phyloP scores from a whole-genome alignment of 75 land plant species.

The Pinus albicaulis region DNA sequence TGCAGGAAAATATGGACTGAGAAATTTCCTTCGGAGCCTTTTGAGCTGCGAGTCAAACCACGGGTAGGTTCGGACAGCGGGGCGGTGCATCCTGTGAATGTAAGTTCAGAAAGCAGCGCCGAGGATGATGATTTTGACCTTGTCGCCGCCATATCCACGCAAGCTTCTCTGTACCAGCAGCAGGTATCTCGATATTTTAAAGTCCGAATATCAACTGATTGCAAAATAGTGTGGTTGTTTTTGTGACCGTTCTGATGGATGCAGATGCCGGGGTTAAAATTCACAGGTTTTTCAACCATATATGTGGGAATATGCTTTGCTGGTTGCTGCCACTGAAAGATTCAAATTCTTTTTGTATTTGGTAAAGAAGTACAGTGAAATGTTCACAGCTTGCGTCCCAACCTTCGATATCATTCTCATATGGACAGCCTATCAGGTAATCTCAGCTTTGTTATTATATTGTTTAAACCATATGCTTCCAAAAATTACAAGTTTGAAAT shows the following conservation, averaged over 20 bases:
- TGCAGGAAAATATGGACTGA: slow-evolving; percentile 63
- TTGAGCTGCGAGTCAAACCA: slow-evolving; percentile 41
- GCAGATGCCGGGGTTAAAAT: too few relatives aligned
- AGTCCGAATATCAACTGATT: too few relatives aligned
- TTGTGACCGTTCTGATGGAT: too few relatives aligned
- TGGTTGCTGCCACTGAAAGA: slow-evolving; percentile 62
- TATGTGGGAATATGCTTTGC: slow-evolving; percentile 54
- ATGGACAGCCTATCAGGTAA: slow-evolving; percentile 80
- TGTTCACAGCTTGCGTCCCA: slow-evolving; percentile 40
- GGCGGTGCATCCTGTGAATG: neutral
- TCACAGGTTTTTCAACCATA: slow-evolving; percentile 22
- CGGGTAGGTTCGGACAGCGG: slow-evolving; percentile 10
- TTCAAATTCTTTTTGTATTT: slow-evolving; percentile 68
- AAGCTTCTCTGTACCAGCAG: slow-evolving; percentile 32
- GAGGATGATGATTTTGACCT: slow-evolving; percentile 15
- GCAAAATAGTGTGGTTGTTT: too few relatives aligned
- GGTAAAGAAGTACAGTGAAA: slow-evolving; percentile 26
- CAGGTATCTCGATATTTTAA: neutral
- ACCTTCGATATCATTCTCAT: slow-evolving; percentile 79
- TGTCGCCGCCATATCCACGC: slow-evolving; percentile 24
- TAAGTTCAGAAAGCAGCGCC: neutral
- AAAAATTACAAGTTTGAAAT: too few relatives aligned
- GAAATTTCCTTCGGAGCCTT: slow-evolving; percentile 65
- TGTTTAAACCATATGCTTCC: too few relatives aligned
- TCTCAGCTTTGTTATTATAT: too few relatives aligned